Percentiles rank a stretch among this genome's conserved stretches.
Evolutionary conservation across 345 rosid genomes (phyloP).

Genomic region (Kandelia obovata): DNA sequence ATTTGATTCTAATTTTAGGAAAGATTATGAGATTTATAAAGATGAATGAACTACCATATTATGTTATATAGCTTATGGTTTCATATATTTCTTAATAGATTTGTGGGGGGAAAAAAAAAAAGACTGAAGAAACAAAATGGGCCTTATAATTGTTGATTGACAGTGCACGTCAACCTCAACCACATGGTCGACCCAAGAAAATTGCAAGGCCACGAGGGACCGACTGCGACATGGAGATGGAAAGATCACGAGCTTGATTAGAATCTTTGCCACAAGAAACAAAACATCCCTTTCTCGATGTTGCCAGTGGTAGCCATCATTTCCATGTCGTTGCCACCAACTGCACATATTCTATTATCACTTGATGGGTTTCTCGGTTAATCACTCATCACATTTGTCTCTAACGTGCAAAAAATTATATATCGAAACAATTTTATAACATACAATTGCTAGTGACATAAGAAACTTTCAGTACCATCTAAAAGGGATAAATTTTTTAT

Average conservation of each 20-base stretch:
- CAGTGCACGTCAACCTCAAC: not conserved
- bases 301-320: slow-evolving; percentile 31
- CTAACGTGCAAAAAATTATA: not conserved
- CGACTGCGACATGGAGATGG: not conserved
- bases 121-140: not conserved
- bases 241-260: not conserved
- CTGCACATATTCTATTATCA: slow-evolving; percentile 8
- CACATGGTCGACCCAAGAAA: not conserved
- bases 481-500: slow-evolving; percentile 18
- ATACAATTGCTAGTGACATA: slow-evolving; percentile 30
- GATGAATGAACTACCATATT: too few species aligned
- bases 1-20: too few species aligned
- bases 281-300: slow-evolving; percentile 31
- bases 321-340: slow-evolving; percentile 28
- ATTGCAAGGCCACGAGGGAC: not conserved
- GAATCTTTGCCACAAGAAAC: slow-evolving; percentile 5
- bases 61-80: not conserved
- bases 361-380: not conserved
- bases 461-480: slow-evolving; percentile 24
- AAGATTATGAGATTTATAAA: too few species aligned
- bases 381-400: slow-evolving; percentile 1
- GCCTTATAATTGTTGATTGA: not conserved
- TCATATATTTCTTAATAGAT: not conserved
- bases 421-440: not conserved
- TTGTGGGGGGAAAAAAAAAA: not conserved